Conservation (phyloP, 805 yeast species). For the Nakazawaea populi region DNA sequence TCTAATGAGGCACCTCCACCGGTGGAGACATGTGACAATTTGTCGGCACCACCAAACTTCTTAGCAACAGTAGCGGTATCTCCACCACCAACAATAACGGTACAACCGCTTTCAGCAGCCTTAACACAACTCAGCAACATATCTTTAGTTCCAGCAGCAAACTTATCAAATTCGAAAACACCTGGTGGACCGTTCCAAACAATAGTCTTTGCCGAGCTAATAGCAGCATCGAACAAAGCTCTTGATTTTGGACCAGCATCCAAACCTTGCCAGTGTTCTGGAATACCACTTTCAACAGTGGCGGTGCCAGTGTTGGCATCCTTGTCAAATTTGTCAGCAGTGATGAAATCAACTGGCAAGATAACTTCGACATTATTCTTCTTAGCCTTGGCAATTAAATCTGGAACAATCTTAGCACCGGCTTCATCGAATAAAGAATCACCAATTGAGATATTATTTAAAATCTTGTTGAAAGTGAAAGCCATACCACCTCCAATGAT, state of each 20-base stretch:
- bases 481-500: slow-evolving; percentile 99
- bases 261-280: slow-evolving; percentile 92
- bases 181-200: slow-evolving; percentile 99
- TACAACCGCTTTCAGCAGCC: slow-evolving; percentile 82
- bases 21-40: slow-evolving; percentile 96
- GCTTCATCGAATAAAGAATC: slow-evolving; percentile 87
- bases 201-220: slow-evolving; percentile 92
- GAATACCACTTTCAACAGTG: slow-evolving; percentile 86
- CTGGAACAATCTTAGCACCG: slow-evolving; percentile 93
- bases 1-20: slow-evolving; percentile 99
- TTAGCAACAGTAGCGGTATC: slow-evolving; percentile 99
- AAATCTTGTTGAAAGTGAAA: slow-evolving; percentile 94
- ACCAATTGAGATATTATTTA: slow-evolving; percentile 84
- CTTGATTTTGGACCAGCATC: slow-evolving; percentile 92
- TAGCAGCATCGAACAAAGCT: slow-evolving; percentile 73
- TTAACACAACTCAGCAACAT: slow-evolving; percentile 83
- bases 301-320: slow-evolving; percentile 86
- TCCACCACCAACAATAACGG: slow-evolving; percentile 98
- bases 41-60: slow-evolving; percentile 95
- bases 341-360: slow-evolving; percentile 92
- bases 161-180: slow-evolving; percentile 94
- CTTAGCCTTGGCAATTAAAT: slow-evolving; percentile 93
- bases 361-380: slow-evolving; percentile 89
- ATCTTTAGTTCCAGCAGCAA: slow-evolving; percentile 87
- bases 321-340: slow-evolving; percentile 90